These are phyloP conservation scores for Phytophthora pinifolia DNA, from an alignment of 352 stramenopile species.

Conservation along the genomic window DNA sequence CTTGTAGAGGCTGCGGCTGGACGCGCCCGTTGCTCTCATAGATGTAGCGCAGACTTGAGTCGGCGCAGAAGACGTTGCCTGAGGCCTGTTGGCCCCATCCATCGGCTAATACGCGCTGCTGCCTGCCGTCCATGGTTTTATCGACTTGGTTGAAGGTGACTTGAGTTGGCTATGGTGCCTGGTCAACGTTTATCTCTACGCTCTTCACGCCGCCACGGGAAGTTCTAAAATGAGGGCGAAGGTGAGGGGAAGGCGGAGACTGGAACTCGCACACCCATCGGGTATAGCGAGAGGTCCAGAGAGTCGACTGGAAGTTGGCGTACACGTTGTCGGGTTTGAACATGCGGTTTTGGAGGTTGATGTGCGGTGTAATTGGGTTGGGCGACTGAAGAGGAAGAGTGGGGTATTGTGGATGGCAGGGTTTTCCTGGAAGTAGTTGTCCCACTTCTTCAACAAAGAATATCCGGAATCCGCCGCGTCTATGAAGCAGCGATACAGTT, in stretches of 20 bases:
- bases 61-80: conserved; percentile 77
- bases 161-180: conserved; percentile 16
- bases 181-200: conserved; percentile 10
- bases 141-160: neutral
- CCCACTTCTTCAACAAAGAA: conserved; percentile 14
- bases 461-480: conserved; percentile 7
- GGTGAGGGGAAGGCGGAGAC: neutral
- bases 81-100: conserved; percentile 58
- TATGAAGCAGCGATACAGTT: conserved; percentile 9
- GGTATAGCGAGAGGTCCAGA: conserved; percentile 19
- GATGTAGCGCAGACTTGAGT: conserved; percentile 80
- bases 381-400: neutral
- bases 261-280: conserved; percentile 17
- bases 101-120: conserved; percentile 67
- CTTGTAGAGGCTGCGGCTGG: conserved; percentile 11
- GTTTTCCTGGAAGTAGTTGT: conserved; percentile 5
- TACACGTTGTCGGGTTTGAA: neutral
- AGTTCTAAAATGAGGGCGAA: conserved; percentile 20
- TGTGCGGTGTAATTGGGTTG: neutral
- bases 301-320: conserved; percentile 11
- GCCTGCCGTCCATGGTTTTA: conserved; percentile 23
- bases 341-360: neutral
- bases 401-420: neutral
- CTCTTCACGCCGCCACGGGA: conserved; percentile 22
- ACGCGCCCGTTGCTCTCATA: conserved; percentile 49